Conservation (phyloP, 2,329 filamentous ascomycete species). For the Arthrobotrys conoides region DNA sequence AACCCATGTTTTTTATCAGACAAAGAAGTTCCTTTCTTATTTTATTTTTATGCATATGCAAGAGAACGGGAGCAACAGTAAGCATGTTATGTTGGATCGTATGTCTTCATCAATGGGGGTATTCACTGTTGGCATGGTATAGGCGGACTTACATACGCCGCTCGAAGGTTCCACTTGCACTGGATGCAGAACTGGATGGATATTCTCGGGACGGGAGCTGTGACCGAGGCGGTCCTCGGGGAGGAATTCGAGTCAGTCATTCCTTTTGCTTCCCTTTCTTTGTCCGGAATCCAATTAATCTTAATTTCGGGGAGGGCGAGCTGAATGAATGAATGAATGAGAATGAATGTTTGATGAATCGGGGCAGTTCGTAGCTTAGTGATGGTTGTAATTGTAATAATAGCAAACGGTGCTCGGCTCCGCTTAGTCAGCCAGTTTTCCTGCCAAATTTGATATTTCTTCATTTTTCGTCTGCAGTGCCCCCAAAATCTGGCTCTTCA, state of each 20-base stretch:
- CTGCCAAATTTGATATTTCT: constrained; percentile 32
- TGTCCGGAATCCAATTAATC: constrained; percentile 8
- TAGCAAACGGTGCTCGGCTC: neutral
- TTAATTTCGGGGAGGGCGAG: neutral
- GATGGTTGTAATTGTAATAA: neutral
- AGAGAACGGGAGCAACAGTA: no score
- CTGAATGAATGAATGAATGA: constrained; percentile 1
- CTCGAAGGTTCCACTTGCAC: constrained; percentile 90
- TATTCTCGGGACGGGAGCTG: constrained; percentile 45
- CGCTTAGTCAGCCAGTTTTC: constrained; percentile 38
- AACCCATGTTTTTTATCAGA: constrained; percentile 4
- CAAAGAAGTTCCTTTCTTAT: constrained; percentile 15
- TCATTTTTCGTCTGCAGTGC: constrained; percentile 15
- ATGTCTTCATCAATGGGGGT: neutral
- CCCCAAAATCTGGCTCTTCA: constrained; percentile 21
- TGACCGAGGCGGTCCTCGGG: constrained; percentile 42
- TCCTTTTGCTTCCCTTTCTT: constrained; percentile 3
- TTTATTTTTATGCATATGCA: neutral
- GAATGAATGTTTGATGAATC: neutral
- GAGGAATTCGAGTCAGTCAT: constrained; percentile 31
- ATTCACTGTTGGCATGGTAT: no score
- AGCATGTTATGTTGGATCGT: neutral
- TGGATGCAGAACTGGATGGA: constrained; percentile 93
- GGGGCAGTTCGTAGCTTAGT: no score
- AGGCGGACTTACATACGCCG: constrained; percentile 78